Conservation (phyloP, 257 asterid genomes). For the Sherardia arvensis region DNA sequence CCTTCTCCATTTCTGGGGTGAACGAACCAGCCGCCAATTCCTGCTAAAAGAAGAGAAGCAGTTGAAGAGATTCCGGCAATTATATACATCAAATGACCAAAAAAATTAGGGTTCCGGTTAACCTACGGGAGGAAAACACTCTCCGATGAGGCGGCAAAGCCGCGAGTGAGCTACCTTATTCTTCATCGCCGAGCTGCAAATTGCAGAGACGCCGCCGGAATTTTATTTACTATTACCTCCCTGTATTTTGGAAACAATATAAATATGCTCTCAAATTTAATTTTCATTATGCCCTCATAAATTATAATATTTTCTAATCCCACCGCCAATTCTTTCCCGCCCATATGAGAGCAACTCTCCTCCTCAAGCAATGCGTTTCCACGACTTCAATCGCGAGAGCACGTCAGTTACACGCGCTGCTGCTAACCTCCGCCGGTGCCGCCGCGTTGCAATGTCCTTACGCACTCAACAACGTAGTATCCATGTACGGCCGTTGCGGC, state of each 20-base stretch:
- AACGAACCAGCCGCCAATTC: conserved; percentile 24
- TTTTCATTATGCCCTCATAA: no score
- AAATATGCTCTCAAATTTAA: no score
- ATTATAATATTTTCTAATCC: not conserved
- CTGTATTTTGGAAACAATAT: not conserved
- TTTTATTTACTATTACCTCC: not conserved
- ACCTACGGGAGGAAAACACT: conserved; percentile 37
- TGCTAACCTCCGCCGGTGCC: conserved; percentile 32
- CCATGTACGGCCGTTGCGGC: conserved; percentile 69
- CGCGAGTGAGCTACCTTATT: conserved; percentile 25
- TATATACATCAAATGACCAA: not conserved
- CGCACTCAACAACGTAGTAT: conserved; percentile 57
- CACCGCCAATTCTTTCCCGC: conserved; percentile 26
- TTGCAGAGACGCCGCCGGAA: not conserved
- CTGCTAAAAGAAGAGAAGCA: conserved; percentile 21
- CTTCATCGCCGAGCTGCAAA: conserved; percentile 19
- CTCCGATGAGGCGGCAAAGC: conserved; percentile 39
- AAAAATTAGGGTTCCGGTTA: not conserved
- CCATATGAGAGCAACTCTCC: conserved; percentile 25
- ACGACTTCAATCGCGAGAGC: conserved; percentile 45
- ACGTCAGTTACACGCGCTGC: conserved; percentile 66
- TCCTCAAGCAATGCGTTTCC: conserved; percentile 51
- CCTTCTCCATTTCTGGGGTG: conserved; percentile 38
- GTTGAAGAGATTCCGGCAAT: not conserved
- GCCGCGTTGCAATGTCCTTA: conserved; percentile 21